Conservation (phyloP, 257 asterid species). For the Solanum infundibuliforme region DNA sequence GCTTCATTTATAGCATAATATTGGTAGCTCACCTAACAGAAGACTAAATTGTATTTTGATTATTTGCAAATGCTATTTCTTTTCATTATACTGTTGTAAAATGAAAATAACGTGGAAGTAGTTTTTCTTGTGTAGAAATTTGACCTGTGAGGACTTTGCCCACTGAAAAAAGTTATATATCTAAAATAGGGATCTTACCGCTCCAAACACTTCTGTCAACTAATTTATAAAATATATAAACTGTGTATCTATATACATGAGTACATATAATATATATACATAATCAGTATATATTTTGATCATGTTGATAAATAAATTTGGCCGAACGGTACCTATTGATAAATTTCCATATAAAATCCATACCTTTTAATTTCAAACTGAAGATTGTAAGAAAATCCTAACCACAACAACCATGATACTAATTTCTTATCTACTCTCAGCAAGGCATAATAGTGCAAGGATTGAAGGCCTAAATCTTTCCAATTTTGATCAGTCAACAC, state of each 20-base stretch:
- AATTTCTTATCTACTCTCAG: constrained; percentile 36
- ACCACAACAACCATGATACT: not conserved
- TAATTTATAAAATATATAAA: too few relatives aligned
- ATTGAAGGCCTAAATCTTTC: constrained; percentile 54
- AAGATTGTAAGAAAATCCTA: not conserved
- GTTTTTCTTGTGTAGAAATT: constrained; percentile 1
- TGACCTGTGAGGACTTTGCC: not conserved
- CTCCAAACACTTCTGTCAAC: too few relatives aligned
- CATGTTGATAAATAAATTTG: not conserved
- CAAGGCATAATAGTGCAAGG: constrained; percentile 37
- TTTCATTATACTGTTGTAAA: constrained; percentile 2
- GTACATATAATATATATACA: too few relatives aligned
- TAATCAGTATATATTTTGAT: too few relatives aligned
- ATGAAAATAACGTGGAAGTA: not conserved
- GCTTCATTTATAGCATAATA: constrained; percentile 1
- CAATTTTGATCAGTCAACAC: constrained; percentile 34
- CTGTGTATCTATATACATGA: too few relatives aligned
- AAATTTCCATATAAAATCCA: not conserved
- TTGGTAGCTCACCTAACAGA: constrained; percentile 67
- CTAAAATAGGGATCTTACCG: too few relatives aligned
- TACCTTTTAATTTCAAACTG: not conserved
- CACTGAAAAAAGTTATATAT: not conserved
- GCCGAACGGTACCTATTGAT: not conserved
- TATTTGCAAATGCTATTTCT: not conserved
- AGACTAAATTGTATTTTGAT: constrained; percentile 28